Evolutionary conservation across 495 filamentous ascomycete genomes (phyloP).

Genomic region (Trichocladium uniseriatum): DNA sequence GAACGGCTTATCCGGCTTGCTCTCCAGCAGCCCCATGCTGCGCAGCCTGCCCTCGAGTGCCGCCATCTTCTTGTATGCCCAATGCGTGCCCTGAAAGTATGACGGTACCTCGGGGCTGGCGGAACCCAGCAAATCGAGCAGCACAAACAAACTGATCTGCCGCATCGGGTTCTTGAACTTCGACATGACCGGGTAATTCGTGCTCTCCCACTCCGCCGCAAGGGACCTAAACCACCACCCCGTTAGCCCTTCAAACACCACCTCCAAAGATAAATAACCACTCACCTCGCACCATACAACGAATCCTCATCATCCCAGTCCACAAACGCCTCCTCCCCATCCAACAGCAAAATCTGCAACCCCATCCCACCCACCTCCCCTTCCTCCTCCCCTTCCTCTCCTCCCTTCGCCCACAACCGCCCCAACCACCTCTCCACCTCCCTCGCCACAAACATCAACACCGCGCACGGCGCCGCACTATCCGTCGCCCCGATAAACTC

Average conservation of each 20-base stretch:
- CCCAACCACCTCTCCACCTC: slow-evolving; percentile 33
- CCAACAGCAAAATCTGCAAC: slow-evolving; percentile 75
- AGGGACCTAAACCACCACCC: slow-evolving; percentile 42
- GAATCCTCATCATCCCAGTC: slow-evolving; percentile 67
- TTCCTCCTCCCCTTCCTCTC: slow-evolving; percentile 27
- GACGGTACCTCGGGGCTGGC: slow-evolving; percentile 58
- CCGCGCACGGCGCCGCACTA: slow-evolving; percentile 79
- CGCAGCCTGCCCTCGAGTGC: slow-evolving; percentile 60
- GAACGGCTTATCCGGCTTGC: slow-evolving; percentile 26
- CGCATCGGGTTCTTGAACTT: slow-evolving; percentile 60
- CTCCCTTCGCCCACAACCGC: slow-evolving; percentile 29
- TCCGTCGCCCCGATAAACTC: slow-evolving; percentile 87
- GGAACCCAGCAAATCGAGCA: slow-evolving; percentile 77
- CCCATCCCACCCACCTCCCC: slow-evolving; percentile 39
- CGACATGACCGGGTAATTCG: slow-evolving; percentile 57
- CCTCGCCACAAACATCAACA: slow-evolving; percentile 60
- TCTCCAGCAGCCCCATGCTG: slow-evolving; percentile 31
- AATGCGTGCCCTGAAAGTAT: slow-evolving; percentile 78
- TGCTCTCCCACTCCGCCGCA: slow-evolving; percentile 65
- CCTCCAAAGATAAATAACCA: not conserved
- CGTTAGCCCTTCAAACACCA: not conserved
- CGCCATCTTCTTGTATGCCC: slow-evolving; percentile 73
- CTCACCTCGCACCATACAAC: slow-evolving; percentile 66
- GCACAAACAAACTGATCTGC: slow-evolving; percentile 73
- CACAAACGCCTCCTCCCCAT: slow-evolving; percentile 84